phyloP scores from a whole-genome alignment of 1,139 yeast genomes.

The Suhomyces kunorum region DNA sequence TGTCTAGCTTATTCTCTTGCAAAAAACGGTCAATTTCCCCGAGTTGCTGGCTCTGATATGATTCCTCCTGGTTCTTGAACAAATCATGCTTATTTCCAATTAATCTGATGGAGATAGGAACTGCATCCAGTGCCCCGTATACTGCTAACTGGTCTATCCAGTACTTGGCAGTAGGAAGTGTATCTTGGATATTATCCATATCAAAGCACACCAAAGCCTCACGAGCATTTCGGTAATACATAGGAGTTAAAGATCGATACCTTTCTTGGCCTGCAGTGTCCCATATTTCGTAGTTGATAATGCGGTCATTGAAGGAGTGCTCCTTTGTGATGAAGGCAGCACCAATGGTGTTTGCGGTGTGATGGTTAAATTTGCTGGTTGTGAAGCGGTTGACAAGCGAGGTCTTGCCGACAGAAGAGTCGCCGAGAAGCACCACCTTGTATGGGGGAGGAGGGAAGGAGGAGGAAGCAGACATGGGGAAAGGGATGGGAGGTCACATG shows the following conservation, averaged over 20 bases:
- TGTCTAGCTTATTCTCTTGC: conserved; percentile 3
- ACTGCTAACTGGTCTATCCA: conserved; percentile 47
- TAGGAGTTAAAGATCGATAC: conserved; percentile 48
- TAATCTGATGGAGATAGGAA: conserved; percentile 20
- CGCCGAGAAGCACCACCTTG: conserved; percentile 48
- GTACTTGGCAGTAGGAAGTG: conserved; percentile 42
- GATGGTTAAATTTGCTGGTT: conserved; percentile 36
- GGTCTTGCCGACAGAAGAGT: conserved; percentile 50
- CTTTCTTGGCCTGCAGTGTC: conserved; percentile 56
- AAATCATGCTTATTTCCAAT: conserved; percentile 21
- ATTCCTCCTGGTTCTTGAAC: background rate
- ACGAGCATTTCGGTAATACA: conserved; percentile 50
- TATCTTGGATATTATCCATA: conserved; percentile 32
- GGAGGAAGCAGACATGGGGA: conserved; percentile 1
- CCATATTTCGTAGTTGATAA: conserved; percentile 50
- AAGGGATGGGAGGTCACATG: background rate
- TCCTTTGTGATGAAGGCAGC: conserved; percentile 51
- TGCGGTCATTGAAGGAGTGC: conserved; percentile 25
- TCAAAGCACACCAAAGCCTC: conserved; percentile 40
- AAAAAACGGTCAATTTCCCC: conserved; percentile 13
- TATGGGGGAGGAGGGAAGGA: conserved; percentile 26
- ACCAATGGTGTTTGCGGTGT: conserved; percentile 49
- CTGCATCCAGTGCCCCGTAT: conserved; percentile 23
- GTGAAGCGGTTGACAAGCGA: conserved; percentile 48
- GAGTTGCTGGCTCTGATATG: background rate